These are phyloP conservation scores for Macrophomina phaseolina DNA, from an alignment of 2,329 filamentous ascomycete genomes.

Conservation along the genomic window DNA sequence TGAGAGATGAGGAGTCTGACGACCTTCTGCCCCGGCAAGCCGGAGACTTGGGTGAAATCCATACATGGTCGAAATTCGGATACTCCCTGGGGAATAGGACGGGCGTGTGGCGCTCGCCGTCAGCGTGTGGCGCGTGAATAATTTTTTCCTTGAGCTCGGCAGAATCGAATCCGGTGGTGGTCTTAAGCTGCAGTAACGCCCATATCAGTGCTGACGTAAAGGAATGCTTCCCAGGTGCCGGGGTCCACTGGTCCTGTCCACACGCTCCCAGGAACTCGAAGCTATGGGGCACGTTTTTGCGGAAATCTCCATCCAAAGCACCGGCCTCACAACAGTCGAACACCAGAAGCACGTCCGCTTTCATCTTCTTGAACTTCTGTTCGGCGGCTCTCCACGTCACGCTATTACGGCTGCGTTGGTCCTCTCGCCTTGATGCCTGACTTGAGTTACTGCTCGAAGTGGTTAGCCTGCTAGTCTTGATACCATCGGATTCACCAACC, in stretches of 20 bases:
- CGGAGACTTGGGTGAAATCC: constrained; percentile 16
- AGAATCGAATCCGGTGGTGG: not conserved
- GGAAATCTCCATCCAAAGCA: constrained; percentile 26
- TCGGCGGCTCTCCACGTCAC: not conserved
- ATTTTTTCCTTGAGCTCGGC: not conserved
- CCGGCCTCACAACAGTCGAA: constrained; percentile 36
- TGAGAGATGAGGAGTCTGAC: not conserved
- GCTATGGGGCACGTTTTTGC: not conserved
- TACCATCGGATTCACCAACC: not conserved
- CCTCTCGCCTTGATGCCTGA: not conserved
- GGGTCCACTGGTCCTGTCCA: not conserved
- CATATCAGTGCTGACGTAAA: not conserved
- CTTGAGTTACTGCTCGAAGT: not conserved
- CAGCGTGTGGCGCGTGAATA: not conserved
- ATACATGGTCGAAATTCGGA: constrained; percentile 26
- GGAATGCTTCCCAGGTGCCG: not conserved
- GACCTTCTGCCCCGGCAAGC: not conserved
- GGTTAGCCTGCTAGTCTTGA: not conserved
- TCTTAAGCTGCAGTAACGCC: not conserved
- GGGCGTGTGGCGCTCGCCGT: not conserved
- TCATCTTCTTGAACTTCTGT: constrained; percentile 14
- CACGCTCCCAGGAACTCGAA: constrained; percentile 12
- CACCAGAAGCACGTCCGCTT: constrained; percentile 34
- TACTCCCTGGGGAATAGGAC: not conserved
- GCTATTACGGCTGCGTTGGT: not conserved